These are phyloP conservation scores for Verticillium dahliae DNA, from an alignment of 2,329 filamentous ascomycete species.

Conservation along the genomic window DNA sequence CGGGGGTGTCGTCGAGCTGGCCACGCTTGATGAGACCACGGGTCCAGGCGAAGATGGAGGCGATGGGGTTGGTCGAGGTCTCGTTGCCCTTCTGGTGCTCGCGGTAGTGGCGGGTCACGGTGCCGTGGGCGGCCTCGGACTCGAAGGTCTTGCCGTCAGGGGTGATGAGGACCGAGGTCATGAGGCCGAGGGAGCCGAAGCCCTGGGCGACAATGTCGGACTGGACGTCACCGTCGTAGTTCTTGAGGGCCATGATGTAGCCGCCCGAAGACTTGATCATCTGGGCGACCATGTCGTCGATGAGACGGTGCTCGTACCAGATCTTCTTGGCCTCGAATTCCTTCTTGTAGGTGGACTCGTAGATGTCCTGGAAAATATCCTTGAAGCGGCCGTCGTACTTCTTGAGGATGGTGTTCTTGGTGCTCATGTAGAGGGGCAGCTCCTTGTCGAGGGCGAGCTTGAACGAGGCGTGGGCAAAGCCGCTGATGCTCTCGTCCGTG, in stretches of 20 bases:
- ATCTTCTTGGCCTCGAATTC: conserved; percentile 87
- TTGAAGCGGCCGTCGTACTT: conserved; percentile 98
- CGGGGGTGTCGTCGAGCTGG: conserved; percentile 86
- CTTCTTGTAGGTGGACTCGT: conserved; percentile 78
- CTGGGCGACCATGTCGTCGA: conserved; percentile 99
- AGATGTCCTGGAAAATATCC: conserved; percentile 98
- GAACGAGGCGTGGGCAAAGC: conserved; percentile 95
- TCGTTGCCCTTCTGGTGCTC: conserved; percentile 97
- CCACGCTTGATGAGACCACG: conserved; percentile 89
- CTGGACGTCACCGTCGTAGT: conserved; percentile 98
- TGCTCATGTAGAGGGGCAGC: conserved; percentile 98
- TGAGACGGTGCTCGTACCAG: conserved; percentile 99
- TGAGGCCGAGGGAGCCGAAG: conserved; percentile 94
- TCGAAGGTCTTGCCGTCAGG: conserved; percentile 96
- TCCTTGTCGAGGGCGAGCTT: conserved; percentile 85
- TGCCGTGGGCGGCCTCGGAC: conserved; percentile 95
- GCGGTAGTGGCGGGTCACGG: conserved; percentile 96
- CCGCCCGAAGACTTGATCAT: conserved; percentile 99
- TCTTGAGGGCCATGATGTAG: conserved; percentile 97
- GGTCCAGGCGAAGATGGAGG: conserved; percentile 98
- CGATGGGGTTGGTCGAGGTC: conserved; percentile 97
- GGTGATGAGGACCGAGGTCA: conserved; percentile 96
- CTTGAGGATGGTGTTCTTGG: conserved; percentile 99
- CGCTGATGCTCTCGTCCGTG: conserved; percentile 89
- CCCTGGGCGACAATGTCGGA: conserved; percentile 98